Evolutionary conservation across 352 stramenopile species (phyloP).

Genomic region (Globisporangium apiculatum): DNA sequence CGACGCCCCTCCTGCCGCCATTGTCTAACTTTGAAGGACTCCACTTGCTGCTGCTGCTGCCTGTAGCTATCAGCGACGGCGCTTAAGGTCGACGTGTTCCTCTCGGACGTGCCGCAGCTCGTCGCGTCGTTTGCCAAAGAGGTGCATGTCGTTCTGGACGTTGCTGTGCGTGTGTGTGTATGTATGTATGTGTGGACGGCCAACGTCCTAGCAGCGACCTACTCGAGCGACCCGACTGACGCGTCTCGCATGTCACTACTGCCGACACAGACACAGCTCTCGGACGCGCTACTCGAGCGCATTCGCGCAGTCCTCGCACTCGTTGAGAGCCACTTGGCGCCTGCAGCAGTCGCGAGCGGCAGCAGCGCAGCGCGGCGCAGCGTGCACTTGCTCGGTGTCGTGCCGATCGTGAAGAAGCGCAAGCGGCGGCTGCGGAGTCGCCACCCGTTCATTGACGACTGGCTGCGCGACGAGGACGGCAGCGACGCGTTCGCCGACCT

Average conservation of each 20-base stretch:
- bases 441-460: conserved; percentile 72
- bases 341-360: conserved; percentile 4
- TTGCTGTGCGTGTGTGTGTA: not conserved
- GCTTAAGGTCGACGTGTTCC: conserved; percentile 61
- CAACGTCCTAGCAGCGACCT: too few relatives aligned
- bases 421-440: conserved; percentile 51
- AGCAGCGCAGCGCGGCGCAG: conserved; percentile 16
- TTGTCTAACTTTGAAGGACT: too few relatives aligned
- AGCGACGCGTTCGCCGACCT: conserved; percentile 63
- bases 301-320: conserved; percentile 28
- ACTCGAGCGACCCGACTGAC: not conserved
- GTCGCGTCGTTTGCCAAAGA: conserved; percentile 32
- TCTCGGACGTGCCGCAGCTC: conserved; percentile 39
- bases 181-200: not conserved
- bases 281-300: conserved; percentile 13
- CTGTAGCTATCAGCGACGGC: conserved; percentile 39
- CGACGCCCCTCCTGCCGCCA: too few relatives aligned
- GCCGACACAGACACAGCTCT: conserved; percentile 18
- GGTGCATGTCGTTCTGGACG: conserved; percentile 12
- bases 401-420: conserved; percentile 49
- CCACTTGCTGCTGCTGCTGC: conserved; percentile 1
- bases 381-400: conserved; percentile 35
- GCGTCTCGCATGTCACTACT: not conserved
- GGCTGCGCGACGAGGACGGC: conserved; percentile 62
- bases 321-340: conserved; percentile 34